Percentiles rank a stretch among this genome's conserved stretches.
Evolutionary conservation across 345 rosid species (phyloP).

Genomic region (Lumnitzera racemosa): DNA sequence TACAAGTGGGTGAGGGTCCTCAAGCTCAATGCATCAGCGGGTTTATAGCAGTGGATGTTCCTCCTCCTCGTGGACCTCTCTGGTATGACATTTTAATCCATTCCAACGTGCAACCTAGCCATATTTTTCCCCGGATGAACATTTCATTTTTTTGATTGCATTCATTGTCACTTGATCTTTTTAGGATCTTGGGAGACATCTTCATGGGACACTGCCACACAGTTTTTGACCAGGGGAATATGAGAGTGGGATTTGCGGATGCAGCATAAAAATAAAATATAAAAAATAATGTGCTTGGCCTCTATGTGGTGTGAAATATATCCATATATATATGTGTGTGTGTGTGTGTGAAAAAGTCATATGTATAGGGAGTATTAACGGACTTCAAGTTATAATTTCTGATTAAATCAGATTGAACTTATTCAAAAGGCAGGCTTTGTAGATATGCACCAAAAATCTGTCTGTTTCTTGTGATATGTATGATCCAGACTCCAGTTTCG

Average conservation of each 20-base stretch:
- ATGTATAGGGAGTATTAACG: background rate
- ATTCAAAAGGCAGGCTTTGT: too few relatives aligned
- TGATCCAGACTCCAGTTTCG: too few relatives aligned
- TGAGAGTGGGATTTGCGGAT: constrained; percentile 81
- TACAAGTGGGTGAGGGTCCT: constrained; percentile 74
- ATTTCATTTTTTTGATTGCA: background rate
- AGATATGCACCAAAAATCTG: too few relatives aligned
- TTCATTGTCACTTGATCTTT: background rate
- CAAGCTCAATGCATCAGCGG: constrained; percentile 88
- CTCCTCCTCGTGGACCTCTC: constrained; percentile 95
- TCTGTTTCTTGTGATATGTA: too few relatives aligned
- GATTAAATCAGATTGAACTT: too few relatives aligned
- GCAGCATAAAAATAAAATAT: constrained; percentile 39
- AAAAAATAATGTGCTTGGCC: background rate
- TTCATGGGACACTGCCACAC: constrained; percentile 96
- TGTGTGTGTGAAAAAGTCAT: background rate
- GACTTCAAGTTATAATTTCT: too few relatives aligned
- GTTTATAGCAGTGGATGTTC: constrained; percentile 66
- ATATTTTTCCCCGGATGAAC: background rate
- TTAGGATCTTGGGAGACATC: constrained; percentile 89
- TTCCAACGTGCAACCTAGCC: background rate
- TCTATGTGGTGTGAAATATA: background rate
- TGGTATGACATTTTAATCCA: constrained; percentile 34
- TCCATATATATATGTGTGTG: background rate
- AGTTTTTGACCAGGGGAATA: constrained; percentile 70